phyloP scores from a whole-genome alignment of 2,329 filamentous ascomycete species.

The Venturia asperata region DNA sequence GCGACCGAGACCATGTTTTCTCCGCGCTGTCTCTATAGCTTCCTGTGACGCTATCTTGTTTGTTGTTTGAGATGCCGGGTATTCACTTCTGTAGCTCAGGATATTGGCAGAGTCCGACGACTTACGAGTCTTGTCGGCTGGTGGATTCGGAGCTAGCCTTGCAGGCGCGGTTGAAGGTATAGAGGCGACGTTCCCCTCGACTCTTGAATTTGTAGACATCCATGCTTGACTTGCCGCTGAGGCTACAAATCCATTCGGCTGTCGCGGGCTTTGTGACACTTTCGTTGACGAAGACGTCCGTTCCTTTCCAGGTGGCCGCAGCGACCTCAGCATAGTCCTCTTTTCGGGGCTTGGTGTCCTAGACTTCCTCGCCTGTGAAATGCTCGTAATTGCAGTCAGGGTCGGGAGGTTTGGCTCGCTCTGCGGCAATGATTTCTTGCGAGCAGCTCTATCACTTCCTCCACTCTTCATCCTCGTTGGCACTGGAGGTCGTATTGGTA shows the following conservation, averaged over 20 bases:
- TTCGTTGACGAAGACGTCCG: constrained; percentile 41
- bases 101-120: neutral
- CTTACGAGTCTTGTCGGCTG: constrained; percentile 4
- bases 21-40: constrained; percentile 17
- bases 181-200: neutral
- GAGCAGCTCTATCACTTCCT: neutral
- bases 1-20: constrained; percentile 15
- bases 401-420: constrained; percentile 26
- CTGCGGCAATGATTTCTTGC: neutral
- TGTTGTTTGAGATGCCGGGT: neutral
- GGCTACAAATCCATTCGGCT: constrained; percentile 44
- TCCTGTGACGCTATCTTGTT: constrained; percentile 10
- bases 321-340: constrained; percentile 47
- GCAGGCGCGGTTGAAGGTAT: neutral
- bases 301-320: constrained; percentile 36
- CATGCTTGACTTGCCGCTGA: constrained; percentile 59
- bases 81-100: constrained; percentile 16
- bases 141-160: neutral
- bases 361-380: constrained; percentile 36
- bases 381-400: constrained; percentile 30
- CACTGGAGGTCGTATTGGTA: constrained; percentile 49
- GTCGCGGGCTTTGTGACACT: neutral
- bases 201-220: constrained; percentile 26
- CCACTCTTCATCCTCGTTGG: constrained; percentile 30
- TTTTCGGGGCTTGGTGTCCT: constrained; percentile 57